phyloP scores from a whole-genome alignment of 768 basidiomycete genomes.

The Roridomyces roridus region DNA sequence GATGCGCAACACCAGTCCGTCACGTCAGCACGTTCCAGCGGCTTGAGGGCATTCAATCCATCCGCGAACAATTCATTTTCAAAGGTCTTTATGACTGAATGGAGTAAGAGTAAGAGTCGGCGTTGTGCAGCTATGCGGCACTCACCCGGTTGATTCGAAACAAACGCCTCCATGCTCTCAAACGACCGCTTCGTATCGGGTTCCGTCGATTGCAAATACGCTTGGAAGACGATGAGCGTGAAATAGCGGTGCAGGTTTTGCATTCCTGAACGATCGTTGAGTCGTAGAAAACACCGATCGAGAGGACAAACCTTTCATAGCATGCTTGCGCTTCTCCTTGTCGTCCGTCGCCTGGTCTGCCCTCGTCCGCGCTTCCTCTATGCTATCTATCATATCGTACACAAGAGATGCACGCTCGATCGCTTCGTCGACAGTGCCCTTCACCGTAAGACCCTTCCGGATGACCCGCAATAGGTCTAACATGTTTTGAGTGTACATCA shows the following conservation, averaged over 20 bases:
- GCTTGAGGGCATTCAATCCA: slow-evolving; percentile 80
- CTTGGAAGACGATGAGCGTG: slow-evolving; percentile 86
- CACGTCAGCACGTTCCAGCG: slow-evolving; percentile 74
- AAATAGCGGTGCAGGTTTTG: slow-evolving; percentile 87
- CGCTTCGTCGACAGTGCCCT: slow-evolving; percentile 83
- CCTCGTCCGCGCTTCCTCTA: slow-evolving; percentile 79
- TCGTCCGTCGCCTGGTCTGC: slow-evolving; percentile 84
- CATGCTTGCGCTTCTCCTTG: slow-evolving; percentile 65
- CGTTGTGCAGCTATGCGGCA: background rate
- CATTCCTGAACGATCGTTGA: slow-evolving; percentile 52
- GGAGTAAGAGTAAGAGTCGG: too few relatives aligned
- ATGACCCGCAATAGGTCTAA: slow-evolving; percentile 85
- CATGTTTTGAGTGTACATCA: background rate
- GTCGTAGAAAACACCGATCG: background rate
- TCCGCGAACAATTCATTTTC: slow-evolving; percentile 86
- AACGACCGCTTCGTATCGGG: slow-evolving; percentile 81
- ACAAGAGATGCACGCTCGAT: slow-evolving; percentile 87
- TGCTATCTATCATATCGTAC: slow-evolving; percentile 85
- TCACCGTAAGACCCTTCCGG: slow-evolving; percentile 85
- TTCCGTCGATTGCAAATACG: slow-evolving; percentile 81
- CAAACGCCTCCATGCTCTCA: slow-evolving; percentile 81
- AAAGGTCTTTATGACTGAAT: slow-evolving; percentile 90
- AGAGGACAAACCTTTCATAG: slow-evolving; percentile 69
- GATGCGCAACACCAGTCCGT: slow-evolving; percentile 76
- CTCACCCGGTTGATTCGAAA: slow-evolving; percentile 83